phyloP scores from a whole-genome alignment of 2,329 filamentous ascomycete species.

The Phyllosticta paracitricarpa region DNA sequence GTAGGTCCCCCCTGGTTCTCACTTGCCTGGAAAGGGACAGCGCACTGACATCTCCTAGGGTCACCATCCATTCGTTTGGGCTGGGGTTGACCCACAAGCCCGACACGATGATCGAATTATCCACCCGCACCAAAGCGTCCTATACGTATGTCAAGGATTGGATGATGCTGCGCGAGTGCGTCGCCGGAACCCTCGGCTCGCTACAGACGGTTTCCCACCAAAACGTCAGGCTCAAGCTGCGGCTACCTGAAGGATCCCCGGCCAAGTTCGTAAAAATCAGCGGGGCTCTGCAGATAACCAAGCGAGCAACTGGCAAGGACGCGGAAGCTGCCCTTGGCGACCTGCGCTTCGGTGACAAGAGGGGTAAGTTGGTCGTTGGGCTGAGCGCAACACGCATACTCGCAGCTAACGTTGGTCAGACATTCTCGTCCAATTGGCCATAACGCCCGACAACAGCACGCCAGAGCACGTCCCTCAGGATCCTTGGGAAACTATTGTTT shows the following conservation, averaged over 20 bases:
- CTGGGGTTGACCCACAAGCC: slow-evolving; percentile 95
- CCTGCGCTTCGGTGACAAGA: slow-evolving; percentile 88
- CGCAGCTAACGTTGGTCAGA: slow-evolving; percentile 40
- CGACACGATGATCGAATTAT: slow-evolving; percentile 96
- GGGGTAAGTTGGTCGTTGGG: slow-evolving; percentile 32
- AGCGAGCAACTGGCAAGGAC: slow-evolving; percentile 86
- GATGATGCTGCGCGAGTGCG: slow-evolving; percentile 98
- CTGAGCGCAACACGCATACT: slow-evolving; percentile 10
- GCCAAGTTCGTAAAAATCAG: slow-evolving; percentile 99
- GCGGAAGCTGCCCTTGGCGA: slow-evolving; percentile 89
- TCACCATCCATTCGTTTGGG: slow-evolving; percentile 93
- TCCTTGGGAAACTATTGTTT: slow-evolving; percentile 95
- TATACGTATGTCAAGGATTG: slow-evolving; percentile 99
- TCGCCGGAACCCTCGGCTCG: slow-evolving; percentile 84
- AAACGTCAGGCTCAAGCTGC: slow-evolving; percentile 91
- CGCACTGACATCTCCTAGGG: slow-evolving; percentile 41
- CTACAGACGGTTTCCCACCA: slow-evolving; percentile 95
- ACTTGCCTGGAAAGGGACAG: neutral
- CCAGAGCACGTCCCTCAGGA: slow-evolving; percentile 86
- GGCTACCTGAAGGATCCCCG: slow-evolving; percentile 87
- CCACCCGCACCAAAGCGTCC: slow-evolving; percentile 87
- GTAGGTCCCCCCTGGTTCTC: slow-evolving; percentile 41
- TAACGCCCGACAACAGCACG: slow-evolving; percentile 71
- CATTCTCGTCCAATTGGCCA: slow-evolving; percentile 86
- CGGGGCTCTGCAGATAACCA: slow-evolving; percentile 89